Base-by-base conservation (phyloP, 1,284 basidiomycete species). In the Tylopilus sp. region DNA sequence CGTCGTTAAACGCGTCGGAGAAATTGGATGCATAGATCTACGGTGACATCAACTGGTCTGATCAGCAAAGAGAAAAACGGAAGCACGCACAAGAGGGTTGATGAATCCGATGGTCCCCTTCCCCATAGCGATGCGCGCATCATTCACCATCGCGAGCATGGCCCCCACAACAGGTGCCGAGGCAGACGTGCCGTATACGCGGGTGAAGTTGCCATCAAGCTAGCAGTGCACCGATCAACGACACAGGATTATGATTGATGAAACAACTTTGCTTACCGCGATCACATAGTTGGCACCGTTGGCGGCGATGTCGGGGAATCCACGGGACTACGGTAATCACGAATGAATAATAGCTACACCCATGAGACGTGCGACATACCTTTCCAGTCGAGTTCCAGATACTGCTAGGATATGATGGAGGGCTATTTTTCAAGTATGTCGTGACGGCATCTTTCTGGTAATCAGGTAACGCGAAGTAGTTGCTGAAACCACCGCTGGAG, bases 361-460 rank as follows among this genome's bases (percentile, higher is more conserved):
- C 47, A 44, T 53, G 2, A n/a, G 54, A n/a, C 3, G 10, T 22
- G 52, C 32, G 63, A 63, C 72, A 64, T 70, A 87, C 87, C 19
- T 55, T 79, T 60, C 83, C 81, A 32, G 84, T 84, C 67, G 84
- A 81, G 71, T 89, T 87, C 75, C 83, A 88, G 62, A 83, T 80
- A 18, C 71, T 70, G 18, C 59, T 36, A 7, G 76, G 65, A 65
- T 81, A 85, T 26, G 76, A 44, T n/a, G 80, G 78, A 32, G 64
- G 72, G 59, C 70, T 69, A 1, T 69, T 62, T 49, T 57, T 62
- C 69, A 81, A 38, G 59, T 79, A 75, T 3, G 52, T 10, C 4
- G 57, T 38, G 16, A 78, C 77, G 12, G 68, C 77, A 0, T 51
- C 55, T 44, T 69, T 65, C 67, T 87, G 85, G 67, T 84, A 86